Conservation (phyloP, 2,329 filamentous ascomycete genomes). For the Fusarium sp. region DNA sequence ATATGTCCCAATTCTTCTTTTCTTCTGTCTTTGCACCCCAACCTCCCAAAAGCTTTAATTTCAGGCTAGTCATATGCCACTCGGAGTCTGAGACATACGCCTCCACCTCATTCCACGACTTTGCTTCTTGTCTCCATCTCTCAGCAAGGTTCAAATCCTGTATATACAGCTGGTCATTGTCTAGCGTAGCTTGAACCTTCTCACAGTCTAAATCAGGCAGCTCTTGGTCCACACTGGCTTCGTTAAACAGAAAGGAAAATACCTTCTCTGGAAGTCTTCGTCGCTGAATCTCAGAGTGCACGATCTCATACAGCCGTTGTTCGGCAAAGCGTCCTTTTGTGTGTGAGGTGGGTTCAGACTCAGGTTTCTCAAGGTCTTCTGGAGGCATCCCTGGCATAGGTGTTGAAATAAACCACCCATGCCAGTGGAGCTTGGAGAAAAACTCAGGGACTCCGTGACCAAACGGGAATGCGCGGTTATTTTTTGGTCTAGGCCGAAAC, state of each 20-base stretch:
- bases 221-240: rapidly evolving
- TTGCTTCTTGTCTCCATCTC: neutral
- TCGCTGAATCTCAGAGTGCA: neutral
- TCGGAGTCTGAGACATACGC: neutral
- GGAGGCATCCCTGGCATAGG: neutral
- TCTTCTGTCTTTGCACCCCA: no score
- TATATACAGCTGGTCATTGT: rapidly evolving
- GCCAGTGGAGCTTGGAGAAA: neutral
- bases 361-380: no score
- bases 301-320: rapidly evolving
- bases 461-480: no score
- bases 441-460: neutral
- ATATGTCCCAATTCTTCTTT: neutral
- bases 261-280: neutral
- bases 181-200: rapidly evolving
- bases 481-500: rapidly evolving
- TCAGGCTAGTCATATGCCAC: neutral
- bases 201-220: rapidly evolving
- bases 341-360: neutral
- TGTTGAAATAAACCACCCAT: neutral
- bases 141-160: rapidly evolving
- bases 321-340: neutral
- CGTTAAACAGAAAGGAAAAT: neutral
- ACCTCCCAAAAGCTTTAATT: neutral
- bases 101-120: rapidly evolving